A percentile compares a stretch with the other conserved stretches of the same genome.
phyloP scores from a whole-genome alignment of 108 stramenopile species.

The Asterionellopsis glacialis region DNA sequence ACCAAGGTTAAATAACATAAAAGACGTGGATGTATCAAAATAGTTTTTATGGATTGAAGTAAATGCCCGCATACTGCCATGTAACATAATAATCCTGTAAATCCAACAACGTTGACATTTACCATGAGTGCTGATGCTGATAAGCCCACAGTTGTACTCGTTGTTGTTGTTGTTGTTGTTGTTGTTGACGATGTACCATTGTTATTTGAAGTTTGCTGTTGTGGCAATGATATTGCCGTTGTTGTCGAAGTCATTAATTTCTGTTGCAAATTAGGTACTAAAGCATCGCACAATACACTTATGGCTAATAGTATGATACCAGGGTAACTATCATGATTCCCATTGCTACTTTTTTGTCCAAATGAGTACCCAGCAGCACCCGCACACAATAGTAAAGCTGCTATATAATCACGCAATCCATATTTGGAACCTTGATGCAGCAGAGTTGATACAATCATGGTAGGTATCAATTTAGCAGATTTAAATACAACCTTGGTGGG shows the following conservation, averaged over 20 bases:
- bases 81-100: constrained; percentile 26
- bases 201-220: constrained; percentile 6
- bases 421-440: constrained; percentile 32
- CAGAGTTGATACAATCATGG: constrained; percentile 55
- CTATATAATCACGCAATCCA: constrained; percentile 37
- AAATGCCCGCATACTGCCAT: constrained; percentile 25
- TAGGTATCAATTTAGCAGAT: constrained; percentile 58
- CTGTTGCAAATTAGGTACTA: constrained; percentile 65
- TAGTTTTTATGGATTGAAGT: constrained; percentile 9
- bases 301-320: constrained; percentile 40
- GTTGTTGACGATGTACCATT: constrained; percentile 1
- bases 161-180: constrained; percentile 10
- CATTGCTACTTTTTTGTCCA: constrained; percentile 10
- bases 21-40: constrained; percentile 34
- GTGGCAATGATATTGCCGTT: not conserved
- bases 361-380: constrained; percentile 60
- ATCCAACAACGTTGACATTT: constrained; percentile 61
- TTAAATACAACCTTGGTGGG: constrained; percentile 75
- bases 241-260: constrained; percentile 33
- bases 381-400: constrained; percentile 47
- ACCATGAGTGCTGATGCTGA: constrained; percentile 51
- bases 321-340: constrained; percentile 11
- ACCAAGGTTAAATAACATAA: constrained; percentile 35
- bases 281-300: constrained; percentile 64
- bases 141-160: constrained; percentile 22